Evolutionary conservation across 352 stramenopile genomes (phyloP), one percentile per base, ranked within the genome.

Genomic region (Sclerospora graminicola): DNA sequence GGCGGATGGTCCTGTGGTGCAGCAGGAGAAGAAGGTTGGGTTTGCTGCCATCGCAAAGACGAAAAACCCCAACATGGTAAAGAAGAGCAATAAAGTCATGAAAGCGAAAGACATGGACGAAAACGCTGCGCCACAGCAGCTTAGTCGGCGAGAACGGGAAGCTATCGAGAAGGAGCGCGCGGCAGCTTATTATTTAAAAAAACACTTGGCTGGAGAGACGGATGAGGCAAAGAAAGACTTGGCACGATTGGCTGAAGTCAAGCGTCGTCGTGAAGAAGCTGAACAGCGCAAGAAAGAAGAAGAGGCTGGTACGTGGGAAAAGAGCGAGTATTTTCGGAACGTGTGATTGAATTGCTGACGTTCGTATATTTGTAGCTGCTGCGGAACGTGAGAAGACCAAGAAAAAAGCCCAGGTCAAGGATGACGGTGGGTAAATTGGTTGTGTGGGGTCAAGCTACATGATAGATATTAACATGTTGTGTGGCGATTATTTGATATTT

Each of bases 171-270:
- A 92, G 67, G 78, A 92, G 49, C 64, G 59, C 0, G 61, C 75
- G 11, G 62, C 69, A 4, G 75, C 76, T 3, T 67, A 69, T 18
- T 94, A 94, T 60, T 19, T 87, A 55, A 89, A 90, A 68, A 81
- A 82, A 35, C 79, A 92, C 57, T 54, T 92, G 50, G 82, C 79
- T 28, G 81, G 81, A 9, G 75, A 92, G 56, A 94, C 82, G 40
- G 79, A 87, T 1, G 81, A 92, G 44, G 78, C 78, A 8, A 92
- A 94, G 68, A 83, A 83, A 48, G 82, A 94, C 50, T 52, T 91
- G 33, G 77, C 69, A 35, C 75, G 82, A 38, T 59, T 94, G 13
- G 57, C 69, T 11, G 81, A 89, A 41, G 81, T 90, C 15, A 79
- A 81, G 54, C 76, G 76, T 42, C 74, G 82, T 44, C 78, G 82